phyloP scores from a whole-genome alignment of 768 basidiomycete genomes.

The Ephemerocybe angulata region DNA sequence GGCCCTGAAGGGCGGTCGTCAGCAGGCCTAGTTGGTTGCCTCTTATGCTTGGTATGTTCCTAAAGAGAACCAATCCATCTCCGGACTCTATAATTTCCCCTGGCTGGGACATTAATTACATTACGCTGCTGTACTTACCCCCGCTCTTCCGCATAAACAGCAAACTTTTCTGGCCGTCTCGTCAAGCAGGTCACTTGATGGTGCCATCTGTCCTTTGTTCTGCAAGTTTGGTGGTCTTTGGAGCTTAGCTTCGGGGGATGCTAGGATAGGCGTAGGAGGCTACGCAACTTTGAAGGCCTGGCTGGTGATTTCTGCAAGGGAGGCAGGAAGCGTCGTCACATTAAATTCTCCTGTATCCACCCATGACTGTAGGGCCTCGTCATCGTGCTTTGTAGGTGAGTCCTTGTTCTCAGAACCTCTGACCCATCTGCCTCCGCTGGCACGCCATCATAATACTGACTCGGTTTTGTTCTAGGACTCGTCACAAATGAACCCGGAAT shows the following conservation, averaged over 20 bases:
- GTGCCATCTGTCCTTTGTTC: no score
- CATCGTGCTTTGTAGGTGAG: no score
- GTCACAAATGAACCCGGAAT: not conserved
- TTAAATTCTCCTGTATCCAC: not conserved
- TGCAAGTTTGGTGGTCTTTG: no score
- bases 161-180: not conserved
- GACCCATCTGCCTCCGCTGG: slow-evolving; percentile 1
- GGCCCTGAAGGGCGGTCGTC: no score
- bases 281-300: not conserved
- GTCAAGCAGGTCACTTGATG: not conserved
- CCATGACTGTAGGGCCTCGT: no score
- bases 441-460: not conserved
- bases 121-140: no score
- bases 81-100: not conserved
- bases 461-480: not conserved
- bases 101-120: not conserved
- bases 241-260: no score
- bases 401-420: no score
- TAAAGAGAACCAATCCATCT: not conserved
- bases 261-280: no score
- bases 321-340: not conserved
- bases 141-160: not conserved
- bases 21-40: no score
- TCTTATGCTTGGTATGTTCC: not conserved
- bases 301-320: not conserved